Evolutionary conservation across 345 rosid genomes (phyloP), one percentile per base, ranked within the genome.

Genomic region (Pistacia integerrima): DNA sequence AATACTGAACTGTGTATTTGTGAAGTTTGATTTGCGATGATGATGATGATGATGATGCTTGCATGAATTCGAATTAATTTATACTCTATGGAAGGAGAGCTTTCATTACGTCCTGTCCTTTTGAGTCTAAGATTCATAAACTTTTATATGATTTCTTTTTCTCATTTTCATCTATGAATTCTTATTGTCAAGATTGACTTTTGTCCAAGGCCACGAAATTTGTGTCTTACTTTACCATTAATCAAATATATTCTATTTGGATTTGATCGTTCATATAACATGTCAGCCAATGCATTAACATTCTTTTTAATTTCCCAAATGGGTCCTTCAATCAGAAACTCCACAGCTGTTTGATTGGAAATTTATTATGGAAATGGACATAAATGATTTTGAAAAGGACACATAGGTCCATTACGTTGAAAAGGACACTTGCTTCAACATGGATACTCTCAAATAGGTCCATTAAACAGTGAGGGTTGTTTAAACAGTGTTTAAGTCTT

Each of bases 271-370:
- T 36, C 22, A 13, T 77, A 63, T 66, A 80, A 81, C 88, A 83
- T 89, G 92, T 86, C 85, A 87, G 94, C 88, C 86, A 70, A 81
- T 84, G 80, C 75, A 88, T 75, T 77, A 83, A 87, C 94, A 90
- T 66, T 71, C 72, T 75, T 60, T 82, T 33, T 35, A 68, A 81
- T 63, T 72, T 78, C 44, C 74, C 61, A 62, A 72, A 38, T 38
- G 16, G 74, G 66, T 76, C 76, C 80, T 70, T 1, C 22, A 30
- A 35, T 74, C 61, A 5, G 18, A n/a, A 56, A 12, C 67, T 30
- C 33, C 75, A 70, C 44, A 36, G 4, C 62, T n/a, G 22, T 41
- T 33, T 20, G 44, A 60, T 46, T 10, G 28, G 8, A 13, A 11
- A 60, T 56, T 68, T 58, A 14, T n/a, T 0, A 35, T 58, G 8